Base-by-base conservation (phyloP, 2,329 filamentous ascomycete species). In the Periglandula ipomoeae region DNA sequence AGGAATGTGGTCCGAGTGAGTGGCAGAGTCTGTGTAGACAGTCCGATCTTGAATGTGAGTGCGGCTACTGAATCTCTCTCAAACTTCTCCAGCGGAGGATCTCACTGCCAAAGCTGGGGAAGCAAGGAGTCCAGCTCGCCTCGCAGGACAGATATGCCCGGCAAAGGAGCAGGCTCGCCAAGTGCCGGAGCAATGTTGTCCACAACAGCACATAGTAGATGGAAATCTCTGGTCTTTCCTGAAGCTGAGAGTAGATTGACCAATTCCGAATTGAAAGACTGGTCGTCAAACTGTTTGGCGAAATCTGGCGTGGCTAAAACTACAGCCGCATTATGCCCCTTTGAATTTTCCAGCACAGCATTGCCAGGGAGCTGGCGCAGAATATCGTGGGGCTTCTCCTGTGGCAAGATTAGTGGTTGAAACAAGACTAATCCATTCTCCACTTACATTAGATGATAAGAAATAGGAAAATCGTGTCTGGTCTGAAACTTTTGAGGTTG, bases 1-100 rank as follows among this genome's bases (percentile, higher is more conserved):
- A 82, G 78, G 59, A 93, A 93, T 6, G 89, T 69, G 0, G 88
- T 94, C 58, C 89, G 87, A 37, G 87, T 83, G 23, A 93, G 68
- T 2, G 87, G 87, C 2, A 90, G 50, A 5, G 73, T 79, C 47
- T 76, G 63, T 3, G 65, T 61, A 10, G 60, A 58, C 39, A 52
- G 57, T 7, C 66, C 67, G 15, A 72, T 58, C 17, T 64, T 52
- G 44, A 76, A 68, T 0, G 66, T 69, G 6, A 79, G 56, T 15
- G 67, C 68, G 8, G 72, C 63, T 3, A 68, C 64, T 13, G 58
- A 58, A 19, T 71, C 68, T 5, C 55, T 51, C 24, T 66, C 60
- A n/a, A 61, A 56, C 15, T 46, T 53, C 5, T 58, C 53, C 45
- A 51, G 58, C 19, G 60, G 59, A 4, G 57, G 52, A 3, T 56